Conservation (phyloP, 768 basidiomycete genomes). For the Mrakia gelida region DNA sequence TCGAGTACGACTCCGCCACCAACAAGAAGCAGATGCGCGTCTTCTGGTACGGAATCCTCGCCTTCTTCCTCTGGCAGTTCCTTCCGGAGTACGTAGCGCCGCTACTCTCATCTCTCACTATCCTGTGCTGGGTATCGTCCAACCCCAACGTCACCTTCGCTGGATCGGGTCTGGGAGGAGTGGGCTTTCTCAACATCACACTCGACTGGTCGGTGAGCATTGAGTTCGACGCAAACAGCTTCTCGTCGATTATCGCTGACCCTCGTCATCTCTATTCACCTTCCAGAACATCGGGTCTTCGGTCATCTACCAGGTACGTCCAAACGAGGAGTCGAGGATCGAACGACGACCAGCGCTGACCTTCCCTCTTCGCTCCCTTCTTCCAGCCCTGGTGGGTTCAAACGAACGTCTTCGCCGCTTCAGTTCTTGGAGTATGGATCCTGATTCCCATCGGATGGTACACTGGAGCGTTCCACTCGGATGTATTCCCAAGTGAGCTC, state of each 20-base stretch:
- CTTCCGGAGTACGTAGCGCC: conserved; percentile 4
- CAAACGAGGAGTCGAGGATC: too few relatives aligned
- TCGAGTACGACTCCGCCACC: background rate
- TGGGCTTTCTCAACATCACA: background rate
- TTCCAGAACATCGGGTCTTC: conserved; percentile 13
- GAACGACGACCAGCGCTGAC: too few relatives aligned
- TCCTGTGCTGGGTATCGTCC: conserved; percentile 19
- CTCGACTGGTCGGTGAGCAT: too few relatives aligned
- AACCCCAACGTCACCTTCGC: conserved; percentile 16
- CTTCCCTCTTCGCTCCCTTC: too few relatives aligned
- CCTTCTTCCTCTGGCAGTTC: background rate
- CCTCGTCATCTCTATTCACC: too few relatives aligned
- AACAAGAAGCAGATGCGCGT: conserved; percentile 6
- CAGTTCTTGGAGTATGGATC: conserved; percentile 3
- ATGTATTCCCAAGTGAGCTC: background rate
- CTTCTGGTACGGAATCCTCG: conserved; percentile 20
- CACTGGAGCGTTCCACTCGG: background rate
- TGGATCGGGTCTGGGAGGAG: conserved; percentile 9
- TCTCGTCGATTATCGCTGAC: too few relatives aligned
- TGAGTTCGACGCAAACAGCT: too few relatives aligned
- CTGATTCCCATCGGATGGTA: conserved; percentile 16
- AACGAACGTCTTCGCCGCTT: background rate
- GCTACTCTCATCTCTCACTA: background rate
- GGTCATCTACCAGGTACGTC: background rate
- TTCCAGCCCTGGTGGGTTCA: conserved; percentile 1